These are phyloP conservation scores for Pseudogymnoascus sp. DNA, from an alignment of 2,329 filamentous ascomycete genomes.

Conservation along the genomic window DNA sequence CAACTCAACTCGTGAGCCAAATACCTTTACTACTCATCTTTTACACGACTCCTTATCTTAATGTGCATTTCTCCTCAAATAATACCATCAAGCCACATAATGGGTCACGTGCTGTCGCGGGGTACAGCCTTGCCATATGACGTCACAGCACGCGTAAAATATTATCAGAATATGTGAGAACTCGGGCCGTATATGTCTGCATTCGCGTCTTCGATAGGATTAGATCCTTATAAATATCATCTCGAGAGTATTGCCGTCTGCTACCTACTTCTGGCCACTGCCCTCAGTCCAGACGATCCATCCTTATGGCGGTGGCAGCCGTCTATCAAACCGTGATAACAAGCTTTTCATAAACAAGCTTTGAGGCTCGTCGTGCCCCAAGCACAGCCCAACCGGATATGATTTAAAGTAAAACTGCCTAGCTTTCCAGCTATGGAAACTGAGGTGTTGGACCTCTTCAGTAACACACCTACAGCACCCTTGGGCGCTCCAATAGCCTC, in stretches of 20 bases:
- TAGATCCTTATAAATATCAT: not conserved
- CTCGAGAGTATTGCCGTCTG: too few relatives aligned
- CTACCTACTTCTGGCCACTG: too few relatives aligned
- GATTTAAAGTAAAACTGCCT: not conserved
- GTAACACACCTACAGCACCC: too few relatives aligned
- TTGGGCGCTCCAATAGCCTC: not conserved
- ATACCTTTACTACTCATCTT: not conserved
- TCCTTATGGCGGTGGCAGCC: too few relatives aligned
- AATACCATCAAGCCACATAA: not conserved
- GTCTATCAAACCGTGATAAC: too few relatives aligned
- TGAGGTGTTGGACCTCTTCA: not conserved
- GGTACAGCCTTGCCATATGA: not conserved
- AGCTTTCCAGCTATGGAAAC: not conserved
- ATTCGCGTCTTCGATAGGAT: not conserved
- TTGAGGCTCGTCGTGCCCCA: too few relatives aligned
- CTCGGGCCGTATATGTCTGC: not conserved
- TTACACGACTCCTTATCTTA: not conserved
- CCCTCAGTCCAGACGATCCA: too few relatives aligned
- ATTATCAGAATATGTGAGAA: not conserved
- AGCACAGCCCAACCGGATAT: too few relatives aligned
- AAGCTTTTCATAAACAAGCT: too few relatives aligned
- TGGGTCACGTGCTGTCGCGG: not conserved
- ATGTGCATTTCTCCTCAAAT: not conserved
- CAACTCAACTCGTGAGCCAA: slow-evolving; percentile 3
- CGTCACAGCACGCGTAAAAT: not conserved